Evolutionary conservation across 768 basidiomycete species (phyloP).

Genomic region (Russula sp.): DNA sequence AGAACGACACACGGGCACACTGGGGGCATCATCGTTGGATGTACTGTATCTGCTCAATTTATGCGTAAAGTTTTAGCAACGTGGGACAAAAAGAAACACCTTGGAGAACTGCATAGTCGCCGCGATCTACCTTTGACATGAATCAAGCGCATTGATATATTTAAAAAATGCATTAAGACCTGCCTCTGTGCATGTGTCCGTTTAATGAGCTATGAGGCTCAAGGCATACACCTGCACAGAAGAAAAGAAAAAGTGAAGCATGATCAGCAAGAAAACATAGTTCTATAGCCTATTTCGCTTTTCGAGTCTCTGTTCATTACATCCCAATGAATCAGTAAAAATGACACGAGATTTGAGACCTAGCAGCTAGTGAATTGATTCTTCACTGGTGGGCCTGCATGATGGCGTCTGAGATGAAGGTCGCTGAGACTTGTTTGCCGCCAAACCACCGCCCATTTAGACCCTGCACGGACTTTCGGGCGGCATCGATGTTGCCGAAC

Average conservation of each 20-base stretch:
- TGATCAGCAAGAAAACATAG: conserved; percentile 31
- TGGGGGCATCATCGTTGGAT: conserved; percentile 2
- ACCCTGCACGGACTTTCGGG: conserved; percentile 82
- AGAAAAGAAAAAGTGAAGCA: conserved; percentile 23
- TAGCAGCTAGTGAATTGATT: conserved; percentile 17
- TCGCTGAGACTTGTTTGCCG: conserved; percentile 81
- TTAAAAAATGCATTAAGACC: conserved; percentile 29
- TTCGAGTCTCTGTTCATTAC: conserved; percentile 26
- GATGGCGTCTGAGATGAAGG: conserved; percentile 90
- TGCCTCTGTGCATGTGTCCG: conserved; percentile 30
- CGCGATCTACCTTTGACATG: conserved; percentile 28
- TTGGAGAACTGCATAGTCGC: conserved; percentile 22
- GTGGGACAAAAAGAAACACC: conserved; percentile 13
- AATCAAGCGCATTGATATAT: conserved; percentile 29
- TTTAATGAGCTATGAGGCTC: conserved; percentile 25
- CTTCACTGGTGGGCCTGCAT: conserved; percentile 84
- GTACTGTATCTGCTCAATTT: conserved; percentile 10
- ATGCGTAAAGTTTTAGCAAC: conserved; percentile 18
- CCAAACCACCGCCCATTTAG: conserved; percentile 98
- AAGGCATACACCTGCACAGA: conserved; percentile 30
- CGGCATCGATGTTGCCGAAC: conserved; percentile 74
- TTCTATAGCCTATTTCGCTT: conserved; percentile 26
- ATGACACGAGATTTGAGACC: conserved; percentile 22
- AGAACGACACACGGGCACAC: conserved; percentile 1
- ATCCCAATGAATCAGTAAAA: conserved; percentile 31